Evolutionary conservation across 2,329 filamentous ascomycete genomes (phyloP), one percentile per base, ranked within the genome.

Genomic region (Colletotrichum tamarilloi): DNA sequence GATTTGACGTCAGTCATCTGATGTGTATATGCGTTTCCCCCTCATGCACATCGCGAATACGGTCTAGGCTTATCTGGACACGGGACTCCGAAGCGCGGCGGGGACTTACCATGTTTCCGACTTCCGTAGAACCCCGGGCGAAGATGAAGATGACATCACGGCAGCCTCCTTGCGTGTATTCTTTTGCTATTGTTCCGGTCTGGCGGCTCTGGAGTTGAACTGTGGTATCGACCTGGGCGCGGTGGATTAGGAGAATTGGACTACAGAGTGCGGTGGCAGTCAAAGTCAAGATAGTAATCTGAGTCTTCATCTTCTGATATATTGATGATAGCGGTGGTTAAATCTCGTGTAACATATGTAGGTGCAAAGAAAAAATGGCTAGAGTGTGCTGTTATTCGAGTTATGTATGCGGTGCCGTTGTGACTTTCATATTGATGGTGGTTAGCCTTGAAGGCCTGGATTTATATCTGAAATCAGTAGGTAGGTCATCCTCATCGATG

Each of bases 61-160:
- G 80, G 79, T 4, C 79, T 81, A 5, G 73, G 69, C 55, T 73
- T 74, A 19, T 55, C 52, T 22, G 28, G 35, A 24, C 77, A 77
- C 76, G 78, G 28, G 12, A 35, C 38, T 52, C 24, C 35, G 28
- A 26, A n/a, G 26, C 16, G 58, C 35, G 60, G 5, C 28, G 59
- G 60, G 60, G 7, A 16, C 70, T 72, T 73, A 82, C 83, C 78
- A 85, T 79, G 76, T 85, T 85, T 42, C 83, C 83, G 12, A 65
- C 4, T 74, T 84, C 83, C 16, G 78, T 80, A 3, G 83, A 82
- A 42, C 79, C 83, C 14, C 83, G 81, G 58, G 83, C 83, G 67
- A 77, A 84, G 77, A 85, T 80, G 75, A 84, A 80, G 74, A 85
- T 84, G 59, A 79, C 80, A 16, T 62, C 64, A 58, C 69, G 73